Conservation (phyloP, 179 eudicot species). For the Amaranthus tricolor region DNA sequence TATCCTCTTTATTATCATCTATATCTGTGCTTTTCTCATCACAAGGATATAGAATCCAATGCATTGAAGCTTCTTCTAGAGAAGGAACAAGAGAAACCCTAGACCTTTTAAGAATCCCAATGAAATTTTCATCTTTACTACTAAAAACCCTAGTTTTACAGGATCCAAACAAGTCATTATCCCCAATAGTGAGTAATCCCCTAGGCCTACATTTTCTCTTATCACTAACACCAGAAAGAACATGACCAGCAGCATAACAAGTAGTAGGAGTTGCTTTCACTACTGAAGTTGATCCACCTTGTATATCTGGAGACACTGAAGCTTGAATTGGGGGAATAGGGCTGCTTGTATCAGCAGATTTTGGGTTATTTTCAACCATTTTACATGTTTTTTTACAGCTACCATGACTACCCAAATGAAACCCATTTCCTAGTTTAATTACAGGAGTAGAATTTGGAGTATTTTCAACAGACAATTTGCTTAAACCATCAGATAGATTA, state of each 20-base stretch:
- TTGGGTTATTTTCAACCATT: slow-evolving; percentile 19
- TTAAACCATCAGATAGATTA: slow-evolving; percentile 8
- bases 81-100: slow-evolving; percentile 44
- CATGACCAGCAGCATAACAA: slow-evolving; percentile 77
- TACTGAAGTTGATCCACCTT: slow-evolving; percentile 37
- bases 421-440: slow-evolving; percentile 31
- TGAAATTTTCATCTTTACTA: slow-evolving; percentile 23
- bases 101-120: slow-evolving; percentile 18
- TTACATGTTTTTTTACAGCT: slow-evolving; percentile 17
- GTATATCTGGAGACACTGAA: slow-evolving; percentile 75
- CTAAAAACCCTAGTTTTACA: slow-evolving; percentile 23
- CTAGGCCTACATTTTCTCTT: slow-evolving; percentile 73
- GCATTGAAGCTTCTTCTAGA: slow-evolving; percentile 65
- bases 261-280: slow-evolving; percentile 40
- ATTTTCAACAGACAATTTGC: slow-evolving; percentile 12
- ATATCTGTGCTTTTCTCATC: slow-evolving; percentile 28
- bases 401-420: slow-evolving; percentile 22
- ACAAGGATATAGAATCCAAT: slow-evolving; percentile 56
- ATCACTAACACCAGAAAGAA: slow-evolving; percentile 67
- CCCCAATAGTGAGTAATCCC: slow-evolving; percentile 64
- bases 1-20: slow-evolving; percentile 14
- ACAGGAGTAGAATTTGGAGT: slow-evolving; percentile 38
- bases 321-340: slow-evolving; percentile 59
- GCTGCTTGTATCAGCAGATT: slow-evolving; percentile 14
- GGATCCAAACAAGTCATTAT: slow-evolving; percentile 32